Conservation (phyloP, 768 basidiomycete species). For the Phlegmacium glaucopus region DNA sequence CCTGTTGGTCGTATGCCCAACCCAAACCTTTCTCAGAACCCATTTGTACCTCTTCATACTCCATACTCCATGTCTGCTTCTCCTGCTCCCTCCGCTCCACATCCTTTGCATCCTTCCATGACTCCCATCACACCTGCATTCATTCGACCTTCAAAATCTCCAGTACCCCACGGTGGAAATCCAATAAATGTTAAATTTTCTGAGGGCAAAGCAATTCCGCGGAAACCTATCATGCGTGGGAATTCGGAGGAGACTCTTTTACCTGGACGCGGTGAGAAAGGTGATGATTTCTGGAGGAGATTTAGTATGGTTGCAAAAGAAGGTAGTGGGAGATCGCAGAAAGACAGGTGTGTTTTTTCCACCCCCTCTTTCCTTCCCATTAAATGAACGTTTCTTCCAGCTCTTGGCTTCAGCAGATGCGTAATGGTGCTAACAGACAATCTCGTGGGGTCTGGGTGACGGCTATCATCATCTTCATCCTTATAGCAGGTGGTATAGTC, state of each 20-base stretch:
- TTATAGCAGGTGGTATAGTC: conserved; percentile 53
- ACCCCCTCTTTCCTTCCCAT: neutral
- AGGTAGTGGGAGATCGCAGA: conserved; percentile 42
- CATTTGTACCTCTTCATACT: conserved; percentile 20
- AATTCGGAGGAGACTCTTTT: conserved; percentile 65
- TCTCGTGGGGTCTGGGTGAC: conserved; percentile 70
- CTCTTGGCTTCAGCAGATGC: conserved; percentile 67
- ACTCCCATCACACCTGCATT: conserved; percentile 81
- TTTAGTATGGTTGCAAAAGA: conserved; percentile 83
- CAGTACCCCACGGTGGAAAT: conserved; percentile 2
- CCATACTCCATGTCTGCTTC: conserved; percentile 7
- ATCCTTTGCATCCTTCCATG: conserved; percentile 72
- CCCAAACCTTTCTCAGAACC: conserved; percentile 20
- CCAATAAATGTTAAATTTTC: conserved; percentile 41
- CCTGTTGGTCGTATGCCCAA: conserved; percentile 27
- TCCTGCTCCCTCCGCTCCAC: conserved; percentile 41
- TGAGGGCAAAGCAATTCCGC: conserved; percentile 28
- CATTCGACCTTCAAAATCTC: conserved; percentile 50
- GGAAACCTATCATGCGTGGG: conserved; percentile 60
- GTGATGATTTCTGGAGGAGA: conserved; percentile 84
- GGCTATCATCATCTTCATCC: conserved; percentile 54
- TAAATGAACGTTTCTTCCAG: conserved; percentile 27
- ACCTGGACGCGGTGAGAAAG: conserved; percentile 65
- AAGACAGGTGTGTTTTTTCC: conserved; percentile 39
- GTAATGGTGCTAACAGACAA: conserved; percentile 45